Percentiles rank a stretch among this genome's conserved stretches.
These are phyloP conservation scores for Pichia kudriavzevii DNA, from an alignment of 1,139 yeast genomes.

Conservation along the genomic window DNA sequence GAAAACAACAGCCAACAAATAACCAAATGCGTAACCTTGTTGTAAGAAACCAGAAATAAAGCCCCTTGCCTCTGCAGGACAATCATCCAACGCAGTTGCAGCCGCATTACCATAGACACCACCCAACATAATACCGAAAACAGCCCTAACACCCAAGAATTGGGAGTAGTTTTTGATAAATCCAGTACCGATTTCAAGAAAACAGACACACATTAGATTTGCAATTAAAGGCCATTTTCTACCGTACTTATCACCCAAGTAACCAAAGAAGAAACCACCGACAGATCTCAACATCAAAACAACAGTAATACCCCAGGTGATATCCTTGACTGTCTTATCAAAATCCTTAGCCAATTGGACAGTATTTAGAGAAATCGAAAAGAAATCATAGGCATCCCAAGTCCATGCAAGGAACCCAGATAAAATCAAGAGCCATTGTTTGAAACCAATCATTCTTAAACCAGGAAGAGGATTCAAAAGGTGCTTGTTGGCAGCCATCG, in stretches of 20 bases:
- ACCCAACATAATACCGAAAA: conserved; percentile 66
- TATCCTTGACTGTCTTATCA: conserved; percentile 40
- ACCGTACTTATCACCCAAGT: conserved; percentile 60
- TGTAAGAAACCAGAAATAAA: conserved; percentile 61
- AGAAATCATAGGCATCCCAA: conserved; percentile 75
- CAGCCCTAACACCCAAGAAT: conserved; percentile 62
- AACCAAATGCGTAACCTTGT: conserved; percentile 70
- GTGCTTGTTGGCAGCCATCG: conserved; percentile 25
- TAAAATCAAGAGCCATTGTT: conserved; percentile 56
- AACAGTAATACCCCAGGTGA: conserved; percentile 76
- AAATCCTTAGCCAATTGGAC: conserved; percentile 48
- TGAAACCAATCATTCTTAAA: conserved; percentile 35
- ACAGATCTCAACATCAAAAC: conserved; percentile 73
- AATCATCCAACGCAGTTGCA: conserved; percentile 61
- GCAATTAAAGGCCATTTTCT: conserved; percentile 62
- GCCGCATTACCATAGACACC: conserved; percentile 64
- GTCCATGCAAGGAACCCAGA: conserved; percentile 71
- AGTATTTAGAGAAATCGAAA: conserved; percentile 58
- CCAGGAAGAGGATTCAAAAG: conserved; percentile 51
- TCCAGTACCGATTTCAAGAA: conserved; percentile 65
- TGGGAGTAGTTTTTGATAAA: conserved; percentile 57
- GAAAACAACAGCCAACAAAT: conserved; percentile 56
- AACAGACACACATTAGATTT: conserved; percentile 45
- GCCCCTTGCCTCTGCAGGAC: conserved; percentile 57
- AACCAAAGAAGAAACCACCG: conserved; percentile 70